These are phyloP conservation scores for Suhomyces tanzawaensis DNA, from an alignment of 805 yeast genomes.

Conservation along the genomic window DNA sequence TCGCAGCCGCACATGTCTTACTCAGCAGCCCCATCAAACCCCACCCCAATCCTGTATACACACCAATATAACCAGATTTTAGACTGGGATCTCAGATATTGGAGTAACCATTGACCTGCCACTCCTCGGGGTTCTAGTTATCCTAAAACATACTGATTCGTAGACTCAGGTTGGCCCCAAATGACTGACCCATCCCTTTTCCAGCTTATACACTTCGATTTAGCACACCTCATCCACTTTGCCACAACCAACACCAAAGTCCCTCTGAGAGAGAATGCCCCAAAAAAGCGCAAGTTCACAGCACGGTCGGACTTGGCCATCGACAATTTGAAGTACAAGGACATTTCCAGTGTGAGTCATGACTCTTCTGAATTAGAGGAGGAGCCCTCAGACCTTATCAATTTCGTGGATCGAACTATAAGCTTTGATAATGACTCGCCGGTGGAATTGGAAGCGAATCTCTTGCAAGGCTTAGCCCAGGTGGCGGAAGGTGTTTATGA, in stretches of 20 bases:
- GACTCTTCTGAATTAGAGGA: slow-evolving; percentile 1
- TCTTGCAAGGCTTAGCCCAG: slow-evolving; percentile 2
- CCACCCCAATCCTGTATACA: no score
- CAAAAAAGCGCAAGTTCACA: slow-evolving; percentile 9
- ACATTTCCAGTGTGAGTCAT: slow-evolving; percentile 6
- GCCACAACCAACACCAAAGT: slow-evolving; percentile 3
- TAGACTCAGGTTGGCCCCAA: no score
- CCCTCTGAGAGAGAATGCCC: slow-evolving; percentile 1
- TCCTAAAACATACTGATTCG: no score
- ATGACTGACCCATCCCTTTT: no score
- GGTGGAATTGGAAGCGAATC: slow-evolving; percentile 2
- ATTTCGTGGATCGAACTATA: slow-evolving; percentile 12
- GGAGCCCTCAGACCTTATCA: slow-evolving; percentile 4
- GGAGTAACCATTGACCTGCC: no score
- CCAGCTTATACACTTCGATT: slow-evolving; percentile 16
- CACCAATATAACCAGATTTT: no score
- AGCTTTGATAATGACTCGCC: slow-evolving; percentile 11
- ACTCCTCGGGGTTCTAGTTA: no score
- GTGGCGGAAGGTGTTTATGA: slow-evolving; percentile 7
- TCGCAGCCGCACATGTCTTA: no score
- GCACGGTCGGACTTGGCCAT: slow-evolving; percentile 11
- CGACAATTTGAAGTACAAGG: slow-evolving; percentile 16
- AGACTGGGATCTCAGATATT: no score
- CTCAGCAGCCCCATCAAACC: no score
- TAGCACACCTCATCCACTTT: slow-evolving; percentile 9